Percentiles rank a stretch among this genome's conserved stretches.
Evolutionary conservation across 2,329 filamentous ascomycete genomes (phyloP).

Genomic region (Beauveria rudraprayagi): DNA sequence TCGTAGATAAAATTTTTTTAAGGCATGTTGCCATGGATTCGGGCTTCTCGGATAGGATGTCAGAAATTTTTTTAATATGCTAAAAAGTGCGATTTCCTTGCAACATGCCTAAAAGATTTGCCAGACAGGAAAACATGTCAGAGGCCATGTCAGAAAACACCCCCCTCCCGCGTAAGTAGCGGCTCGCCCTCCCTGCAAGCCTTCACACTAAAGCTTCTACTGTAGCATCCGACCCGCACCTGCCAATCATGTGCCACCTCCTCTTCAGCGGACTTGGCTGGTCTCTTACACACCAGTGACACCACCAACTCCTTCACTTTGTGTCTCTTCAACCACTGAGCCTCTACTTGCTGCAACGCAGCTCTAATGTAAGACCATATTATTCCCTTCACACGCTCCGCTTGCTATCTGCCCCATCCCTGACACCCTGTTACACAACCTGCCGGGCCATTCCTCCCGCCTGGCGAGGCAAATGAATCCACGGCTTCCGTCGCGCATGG

Average conservation of each 20-base stretch:
- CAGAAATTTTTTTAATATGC: too few species aligned
- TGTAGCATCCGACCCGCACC: slow-evolving; percentile 9
- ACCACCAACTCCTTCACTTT: not conserved
- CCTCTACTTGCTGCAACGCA: not conserved
- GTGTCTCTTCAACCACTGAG: slow-evolving; percentile 5
- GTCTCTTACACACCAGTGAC: slow-evolving; percentile 4
- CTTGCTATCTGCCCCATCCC: slow-evolving; percentile 1
- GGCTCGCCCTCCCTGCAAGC: not conserved
- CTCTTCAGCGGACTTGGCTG: slow-evolving; percentile 4
- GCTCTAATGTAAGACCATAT: not conserved
- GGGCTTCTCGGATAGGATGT: too few species aligned
- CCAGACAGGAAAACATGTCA: too few species aligned
- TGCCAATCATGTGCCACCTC: slow-evolving; percentile 13
- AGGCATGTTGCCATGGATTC: too few species aligned
- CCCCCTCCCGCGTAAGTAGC: not conserved
- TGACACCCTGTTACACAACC: slow-evolving; percentile 1
- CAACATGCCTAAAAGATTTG: too few species aligned
- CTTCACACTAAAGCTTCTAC: slow-evolving; percentile 1
- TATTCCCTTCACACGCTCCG: not conserved
- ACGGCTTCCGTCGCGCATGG: not conserved
- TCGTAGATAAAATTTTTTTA: too few species aligned
- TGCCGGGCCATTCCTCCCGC: slow-evolving; percentile 4
- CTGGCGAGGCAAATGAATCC: not conserved
- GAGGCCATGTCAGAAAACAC: too few species aligned
- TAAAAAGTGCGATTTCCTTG: too few species aligned